Evolutionary conservation across 345 rosid genomes (phyloP).

Genomic region (Garcia nutans): DNA sequence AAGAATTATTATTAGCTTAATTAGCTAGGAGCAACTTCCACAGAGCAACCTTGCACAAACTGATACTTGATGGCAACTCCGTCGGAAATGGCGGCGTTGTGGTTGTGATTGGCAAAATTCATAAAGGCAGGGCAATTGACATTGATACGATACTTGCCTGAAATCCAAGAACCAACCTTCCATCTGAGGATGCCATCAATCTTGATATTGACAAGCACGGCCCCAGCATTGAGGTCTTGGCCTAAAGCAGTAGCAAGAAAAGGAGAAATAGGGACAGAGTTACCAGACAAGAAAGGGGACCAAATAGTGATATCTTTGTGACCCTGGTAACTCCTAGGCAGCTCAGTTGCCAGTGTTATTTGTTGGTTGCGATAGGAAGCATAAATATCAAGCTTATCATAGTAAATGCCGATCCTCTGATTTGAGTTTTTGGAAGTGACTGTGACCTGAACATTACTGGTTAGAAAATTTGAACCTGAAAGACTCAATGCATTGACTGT

Average conservation of each 20-base stretch:
- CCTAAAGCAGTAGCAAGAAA: slow-evolving; percentile 34
- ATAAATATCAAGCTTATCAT: slow-evolving; percentile 44
- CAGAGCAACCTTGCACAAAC: slow-evolving; percentile 49
- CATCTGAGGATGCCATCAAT: slow-evolving; percentile 55
- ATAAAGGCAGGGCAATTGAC: slow-evolving; percentile 66
- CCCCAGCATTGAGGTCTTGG: slow-evolving; percentile 58
- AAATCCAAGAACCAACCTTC: slow-evolving; percentile 79
- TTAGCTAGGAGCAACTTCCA: slow-evolving; percentile 40
- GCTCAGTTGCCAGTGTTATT: slow-evolving; percentile 49
- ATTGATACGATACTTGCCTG: slow-evolving; percentile 54
- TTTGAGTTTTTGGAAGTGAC: slow-evolving; percentile 66
- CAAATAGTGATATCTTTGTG: slow-evolving; percentile 54
- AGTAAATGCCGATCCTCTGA: slow-evolving; percentile 55
- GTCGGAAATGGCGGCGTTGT: slow-evolving; percentile 9
- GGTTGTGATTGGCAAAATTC: slow-evolving; percentile 14
- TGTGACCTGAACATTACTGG: slow-evolving; percentile 59
- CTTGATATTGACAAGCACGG: slow-evolving; percentile 52
- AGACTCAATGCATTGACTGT: slow-evolving; percentile 55
- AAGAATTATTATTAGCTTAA: neutral
- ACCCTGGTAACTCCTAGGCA: slow-evolving; percentile 66
- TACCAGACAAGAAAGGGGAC: slow-evolving; percentile 65
- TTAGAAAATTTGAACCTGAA: slow-evolving; percentile 44
- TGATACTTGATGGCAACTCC: slow-evolving; percentile 51
- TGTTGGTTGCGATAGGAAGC: slow-evolving; percentile 74
- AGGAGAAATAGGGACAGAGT: slow-evolving; percentile 50